These are phyloP conservation scores for Cordyceps militaris DNA, from an alignment of 2,329 filamentous ascomycete species.

Conservation along the genomic window DNA sequence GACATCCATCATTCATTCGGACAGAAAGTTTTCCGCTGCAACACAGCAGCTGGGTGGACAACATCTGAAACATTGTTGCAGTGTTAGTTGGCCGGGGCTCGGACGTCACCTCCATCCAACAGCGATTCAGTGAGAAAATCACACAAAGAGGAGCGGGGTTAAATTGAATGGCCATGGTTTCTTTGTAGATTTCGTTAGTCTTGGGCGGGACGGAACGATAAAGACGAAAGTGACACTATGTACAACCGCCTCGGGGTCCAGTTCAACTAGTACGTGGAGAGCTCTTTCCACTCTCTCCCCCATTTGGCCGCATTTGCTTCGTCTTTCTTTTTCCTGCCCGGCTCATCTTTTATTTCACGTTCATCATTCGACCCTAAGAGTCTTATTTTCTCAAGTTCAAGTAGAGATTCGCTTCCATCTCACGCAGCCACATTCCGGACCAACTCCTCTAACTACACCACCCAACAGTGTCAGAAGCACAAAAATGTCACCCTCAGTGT, in stretches of 20 bases:
- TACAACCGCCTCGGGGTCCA: background rate
- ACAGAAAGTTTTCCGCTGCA: no score
- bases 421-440: background rate
- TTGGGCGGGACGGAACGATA: background rate
- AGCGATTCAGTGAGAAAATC: background rate
- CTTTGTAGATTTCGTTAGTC: background rate
- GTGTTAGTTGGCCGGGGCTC: no score
- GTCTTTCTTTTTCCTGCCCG: background rate
- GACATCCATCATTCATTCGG: no score
- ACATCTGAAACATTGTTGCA: background rate
- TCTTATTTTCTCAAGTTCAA: background rate
- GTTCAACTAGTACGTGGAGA: background rate
- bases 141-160: background rate
- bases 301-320: background rate
- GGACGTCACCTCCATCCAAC: background rate
- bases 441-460: background rate
- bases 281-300: background rate
- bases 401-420: background rate
- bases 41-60: no score
- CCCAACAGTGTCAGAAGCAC: background rate
- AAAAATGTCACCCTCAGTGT: conserved; percentile 12
- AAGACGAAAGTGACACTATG: background rate
- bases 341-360: background rate
- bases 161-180: background rate
- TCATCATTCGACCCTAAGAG: background rate